Evolutionary conservation across 495 filamentous ascomycete species (phyloP).

Genomic region (Hyaloscypha finlandica): DNA sequence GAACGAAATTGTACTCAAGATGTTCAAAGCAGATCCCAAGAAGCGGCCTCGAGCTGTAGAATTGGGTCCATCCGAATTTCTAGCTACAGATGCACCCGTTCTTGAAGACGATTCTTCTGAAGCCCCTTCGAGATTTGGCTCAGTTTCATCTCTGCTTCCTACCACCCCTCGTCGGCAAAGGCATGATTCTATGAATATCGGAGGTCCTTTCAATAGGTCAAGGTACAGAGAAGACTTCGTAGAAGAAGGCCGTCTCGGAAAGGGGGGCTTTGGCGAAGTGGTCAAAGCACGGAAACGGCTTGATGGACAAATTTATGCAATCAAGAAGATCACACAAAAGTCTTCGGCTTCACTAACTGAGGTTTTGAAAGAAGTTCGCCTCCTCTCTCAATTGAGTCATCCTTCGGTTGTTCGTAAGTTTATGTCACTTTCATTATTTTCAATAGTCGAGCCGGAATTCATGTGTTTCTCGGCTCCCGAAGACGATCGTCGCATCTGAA

Average conservation of each 20-base stretch:
- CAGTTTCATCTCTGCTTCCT: slow-evolving; percentile 35
- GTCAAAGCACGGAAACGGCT: slow-evolving; percentile 93
- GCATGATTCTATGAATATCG: slow-evolving; percentile 50
- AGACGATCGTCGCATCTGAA: not conserved
- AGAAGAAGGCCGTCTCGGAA: slow-evolving; percentile 84
- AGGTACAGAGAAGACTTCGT: slow-evolving; percentile 87
- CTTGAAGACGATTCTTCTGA: slow-evolving; percentile 44
- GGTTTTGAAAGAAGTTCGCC: slow-evolving; percentile 86
- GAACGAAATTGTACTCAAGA: slow-evolving; percentile 74
- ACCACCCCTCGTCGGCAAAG: slow-evolving; percentile 42
- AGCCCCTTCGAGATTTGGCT: slow-evolving; percentile 40
- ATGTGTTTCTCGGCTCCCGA: not conserved
- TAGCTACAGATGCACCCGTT: slow-evolving; percentile 61
- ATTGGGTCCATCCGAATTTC: slow-evolving; percentile 84
- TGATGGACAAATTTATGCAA: slow-evolving; percentile 88
- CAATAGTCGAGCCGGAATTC: not conserved
- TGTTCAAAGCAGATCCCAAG: slow-evolving; percentile 80
- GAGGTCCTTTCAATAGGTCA: slow-evolving; percentile 60
- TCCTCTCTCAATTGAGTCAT: slow-evolving; percentile 90
- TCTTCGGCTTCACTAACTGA: slow-evolving; percentile 78
- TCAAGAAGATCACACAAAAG: slow-evolving; percentile 91
- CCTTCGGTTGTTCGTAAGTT: slow-evolving; percentile 80
- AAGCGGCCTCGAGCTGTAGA: slow-evolving; percentile 90
- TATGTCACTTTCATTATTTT: not conserved
- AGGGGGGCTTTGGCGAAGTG: slow-evolving; percentile 96